Conservation (phyloP, 2,329 filamentous ascomycete genomes). For the Lecanicillium sp. region DNA sequence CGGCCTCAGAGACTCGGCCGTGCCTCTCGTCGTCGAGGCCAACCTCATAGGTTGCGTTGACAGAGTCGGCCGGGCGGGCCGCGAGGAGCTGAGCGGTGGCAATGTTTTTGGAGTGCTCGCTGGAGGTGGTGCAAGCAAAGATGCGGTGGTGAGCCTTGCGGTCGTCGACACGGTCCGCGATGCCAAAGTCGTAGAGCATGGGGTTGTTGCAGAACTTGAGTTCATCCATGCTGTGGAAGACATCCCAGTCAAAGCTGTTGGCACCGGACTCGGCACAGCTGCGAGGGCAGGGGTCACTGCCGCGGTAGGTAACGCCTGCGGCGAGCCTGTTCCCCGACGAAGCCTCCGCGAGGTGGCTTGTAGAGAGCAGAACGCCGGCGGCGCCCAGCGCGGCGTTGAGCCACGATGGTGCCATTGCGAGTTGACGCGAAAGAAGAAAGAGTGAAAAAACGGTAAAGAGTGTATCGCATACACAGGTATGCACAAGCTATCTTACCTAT, state of each 20-base stretch:
- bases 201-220: conserved; percentile 2
- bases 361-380: conserved; percentile 1
- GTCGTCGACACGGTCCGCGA: conserved; percentile 3
- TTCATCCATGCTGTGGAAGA: conserved; percentile 5
- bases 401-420: background rate
- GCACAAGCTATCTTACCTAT: too few relatives aligned
- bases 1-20: background rate
- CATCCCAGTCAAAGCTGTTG: conserved; percentile 3
- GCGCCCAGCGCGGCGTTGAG: conserved; percentile 2
- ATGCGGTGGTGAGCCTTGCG: background rate
- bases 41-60: background rate
- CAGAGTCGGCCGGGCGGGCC: background rate
- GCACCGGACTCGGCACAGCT: conserved; percentile 2
- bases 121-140: conserved; percentile 4
- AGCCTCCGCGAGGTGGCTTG: background rate
- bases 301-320: background rate
- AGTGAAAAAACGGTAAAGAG: background rate
- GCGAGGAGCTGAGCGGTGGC: background rate
- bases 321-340: background rate
- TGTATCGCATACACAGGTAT: background rate
- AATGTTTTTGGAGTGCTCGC: background rate
- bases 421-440: background rate
- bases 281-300: background rate
- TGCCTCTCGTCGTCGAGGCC: background rate
- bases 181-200: conserved; percentile 4